Evolutionary conservation across 306 rosid species (phyloP).

Genomic region (Pterocarpus santalinus): DNA sequence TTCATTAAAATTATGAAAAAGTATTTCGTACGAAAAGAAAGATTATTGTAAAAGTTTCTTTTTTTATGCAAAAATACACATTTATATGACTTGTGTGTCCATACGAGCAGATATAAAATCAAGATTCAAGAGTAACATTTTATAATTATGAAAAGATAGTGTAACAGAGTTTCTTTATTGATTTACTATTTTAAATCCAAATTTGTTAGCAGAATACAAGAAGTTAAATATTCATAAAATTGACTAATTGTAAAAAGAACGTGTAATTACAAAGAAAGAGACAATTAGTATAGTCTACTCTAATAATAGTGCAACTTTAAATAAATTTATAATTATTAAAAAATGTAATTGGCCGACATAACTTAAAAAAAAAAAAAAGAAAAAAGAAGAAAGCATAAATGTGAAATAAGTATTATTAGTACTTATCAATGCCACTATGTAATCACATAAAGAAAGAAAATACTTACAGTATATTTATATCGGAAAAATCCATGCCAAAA

Average conservation of each 20-base stretch:
- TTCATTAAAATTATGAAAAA: neutral
- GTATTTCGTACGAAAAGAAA: too few species aligned
- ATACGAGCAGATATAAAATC: neutral
- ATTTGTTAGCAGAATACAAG: neutral
- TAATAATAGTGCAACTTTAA: too few species aligned
- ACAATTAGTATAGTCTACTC: too few species aligned
- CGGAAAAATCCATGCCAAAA: too few species aligned
- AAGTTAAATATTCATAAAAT: neutral
- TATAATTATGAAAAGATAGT: neutral
- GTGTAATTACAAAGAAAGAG: neutral
- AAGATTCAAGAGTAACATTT: neutral
- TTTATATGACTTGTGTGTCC: neutral
- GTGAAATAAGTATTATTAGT: too few species aligned
- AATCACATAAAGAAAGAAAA: too few species aligned
- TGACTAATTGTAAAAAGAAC: neutral
- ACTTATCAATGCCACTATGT: too few species aligned
- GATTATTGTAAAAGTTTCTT: neutral
- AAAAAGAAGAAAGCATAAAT: too few species aligned
- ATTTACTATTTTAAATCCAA: neutral
- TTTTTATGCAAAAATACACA: neutral
- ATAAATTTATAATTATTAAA: too few species aligned
- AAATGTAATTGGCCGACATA: too few species aligned
- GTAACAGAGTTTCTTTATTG: neutral
- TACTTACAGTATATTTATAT: too few species aligned
- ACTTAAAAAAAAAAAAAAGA: too few species aligned